Conservation (phyloP, 1,284 basidiomycete species). For the Boletus semigastroideus region DNA sequence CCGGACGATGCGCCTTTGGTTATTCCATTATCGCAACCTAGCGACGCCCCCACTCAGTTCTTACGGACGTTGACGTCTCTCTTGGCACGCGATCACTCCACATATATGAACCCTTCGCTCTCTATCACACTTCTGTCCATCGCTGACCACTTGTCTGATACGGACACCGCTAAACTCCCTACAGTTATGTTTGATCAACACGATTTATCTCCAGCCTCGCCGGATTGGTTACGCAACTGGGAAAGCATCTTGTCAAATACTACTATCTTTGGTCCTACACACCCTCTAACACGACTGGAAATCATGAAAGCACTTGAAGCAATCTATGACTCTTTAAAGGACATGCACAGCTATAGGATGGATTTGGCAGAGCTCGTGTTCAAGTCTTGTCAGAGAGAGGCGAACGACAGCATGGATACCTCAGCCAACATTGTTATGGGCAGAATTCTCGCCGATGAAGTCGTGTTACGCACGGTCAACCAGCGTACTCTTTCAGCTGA, state of each 20-base stretch:
- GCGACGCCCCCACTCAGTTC: conserved; percentile 53
- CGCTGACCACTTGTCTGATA: conserved; percentile 61
- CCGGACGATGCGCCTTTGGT: conserved; percentile 50
- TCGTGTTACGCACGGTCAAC: conserved; percentile 47
- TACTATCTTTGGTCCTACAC: conserved; percentile 43
- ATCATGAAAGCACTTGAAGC: conserved; percentile 54
- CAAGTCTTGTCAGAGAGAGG: conserved; percentile 48
- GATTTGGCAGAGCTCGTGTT: conserved; percentile 60
- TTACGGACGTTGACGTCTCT: conserved; percentile 58
- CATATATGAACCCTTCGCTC: conserved; percentile 57
- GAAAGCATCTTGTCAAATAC: conserved; percentile 50
- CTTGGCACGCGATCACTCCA: conserved; percentile 58
- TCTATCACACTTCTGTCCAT: conserved; percentile 62
- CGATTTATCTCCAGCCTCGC: conserved; percentile 64
- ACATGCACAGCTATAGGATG: conserved; percentile 63
- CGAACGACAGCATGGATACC: conserved; percentile 31
- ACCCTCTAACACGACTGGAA: conserved; percentile 55
- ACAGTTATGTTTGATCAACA: conserved; percentile 60
- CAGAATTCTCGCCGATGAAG: conserved; percentile 63
- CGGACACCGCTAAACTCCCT: conserved; percentile 60
- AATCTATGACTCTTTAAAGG: conserved; percentile 64
- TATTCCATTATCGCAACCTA: conserved; percentile 52
- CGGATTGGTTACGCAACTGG: conserved; percentile 71
- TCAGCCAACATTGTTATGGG: conserved; percentile 52
- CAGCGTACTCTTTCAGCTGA: conserved; percentile 32